A percentile compares a stretch with the other conserved stretches of the same genome.
Evolutionary conservation across 495 filamentous ascomycete species (phyloP).

Genomic region (Aspergillus ellipticus): DNA sequence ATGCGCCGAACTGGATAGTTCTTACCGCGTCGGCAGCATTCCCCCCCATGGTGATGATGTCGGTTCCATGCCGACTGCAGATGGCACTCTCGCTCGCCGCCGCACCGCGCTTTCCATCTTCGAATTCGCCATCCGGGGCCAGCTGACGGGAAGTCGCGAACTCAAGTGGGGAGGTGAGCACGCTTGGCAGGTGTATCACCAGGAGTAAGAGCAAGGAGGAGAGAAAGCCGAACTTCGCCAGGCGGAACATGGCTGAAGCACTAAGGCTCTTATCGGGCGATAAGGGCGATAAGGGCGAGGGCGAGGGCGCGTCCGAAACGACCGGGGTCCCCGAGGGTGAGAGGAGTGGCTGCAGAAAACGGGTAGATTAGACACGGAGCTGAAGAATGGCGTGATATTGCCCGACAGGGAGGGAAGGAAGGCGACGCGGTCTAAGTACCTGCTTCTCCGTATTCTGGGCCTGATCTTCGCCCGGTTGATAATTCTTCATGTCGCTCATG

Average conservation of each 20-base stretch:
- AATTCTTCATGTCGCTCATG: slow-evolving; percentile 8
- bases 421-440: slow-evolving; percentile 21
- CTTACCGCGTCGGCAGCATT: slow-evolving; percentile 71
- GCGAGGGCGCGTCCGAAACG: neutral
- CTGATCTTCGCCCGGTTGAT: neutral
- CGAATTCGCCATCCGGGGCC: slow-evolving; percentile 4
- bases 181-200: slow-evolving; percentile 21
- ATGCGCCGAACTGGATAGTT: neutral
- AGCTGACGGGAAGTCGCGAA: slow-evolving; percentile 4
- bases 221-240: slow-evolving; percentile 17
- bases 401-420: slow-evolving; percentile 1
- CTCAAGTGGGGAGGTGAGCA: slow-evolving; percentile 23
- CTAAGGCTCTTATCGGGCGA: neutral
- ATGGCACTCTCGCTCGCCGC: slow-evolving; percentile 75
- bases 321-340: neutral
- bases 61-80: slow-evolving; percentile 72
- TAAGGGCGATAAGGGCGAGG: no score
- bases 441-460: slow-evolving; percentile 35
- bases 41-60: slow-evolving; percentile 64
- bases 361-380: slow-evolving; percentile 5
- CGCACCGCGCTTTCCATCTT: slow-evolving; percentile 55
- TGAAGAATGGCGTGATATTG: slow-evolving; percentile 1
- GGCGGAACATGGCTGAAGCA: slow-evolving; percentile 10
- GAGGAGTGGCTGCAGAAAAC: slow-evolving; percentile 8
- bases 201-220: slow-evolving; percentile 24